Evolutionary conservation across 2,329 filamentous ascomycete species (phyloP).

Genomic region (Graphilbum ipis-grandicollis): DNA sequence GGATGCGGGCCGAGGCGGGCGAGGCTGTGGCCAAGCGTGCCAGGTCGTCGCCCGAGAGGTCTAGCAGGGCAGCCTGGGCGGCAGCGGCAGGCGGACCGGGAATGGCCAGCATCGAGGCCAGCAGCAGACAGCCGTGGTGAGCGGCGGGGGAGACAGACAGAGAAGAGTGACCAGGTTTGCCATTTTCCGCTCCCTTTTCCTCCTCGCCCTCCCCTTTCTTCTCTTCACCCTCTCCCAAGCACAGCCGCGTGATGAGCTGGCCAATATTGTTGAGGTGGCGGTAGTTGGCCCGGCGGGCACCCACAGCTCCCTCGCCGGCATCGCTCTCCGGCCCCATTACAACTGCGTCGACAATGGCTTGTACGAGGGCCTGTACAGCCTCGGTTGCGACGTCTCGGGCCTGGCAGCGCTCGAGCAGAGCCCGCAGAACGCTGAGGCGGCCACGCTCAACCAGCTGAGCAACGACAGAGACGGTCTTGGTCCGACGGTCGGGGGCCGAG

Average conservation of each 20-base stretch:
- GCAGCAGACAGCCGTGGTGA: constrained; percentile 64
- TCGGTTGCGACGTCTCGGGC: constrained; percentile 35
- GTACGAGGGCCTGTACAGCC: constrained; percentile 30
- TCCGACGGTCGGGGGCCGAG: constrained; percentile 17
- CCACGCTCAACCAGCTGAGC: constrained; percentile 55
- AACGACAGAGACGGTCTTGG: constrained; percentile 48
- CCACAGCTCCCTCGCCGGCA: not conserved
- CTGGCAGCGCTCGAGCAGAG: constrained; percentile 66
- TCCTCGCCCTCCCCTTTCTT: constrained; percentile 9
- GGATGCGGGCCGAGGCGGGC: constrained; percentile 28
- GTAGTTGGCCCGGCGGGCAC: too few species aligned
- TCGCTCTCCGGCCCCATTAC: too few species aligned
- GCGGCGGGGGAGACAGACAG: constrained; percentile 28
- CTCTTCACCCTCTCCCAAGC: constrained; percentile 14
- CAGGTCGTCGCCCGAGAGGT: constrained; percentile 36
- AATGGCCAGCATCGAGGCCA: constrained; percentile 61
- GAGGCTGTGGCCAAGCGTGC: constrained; percentile 46
- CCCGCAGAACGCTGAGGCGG: constrained; percentile 63
- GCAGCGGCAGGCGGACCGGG: constrained; percentile 51
- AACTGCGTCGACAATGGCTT: constrained; percentile 22
- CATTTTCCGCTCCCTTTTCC: constrained; percentile 4
- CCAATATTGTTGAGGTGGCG: constrained; percentile 19
- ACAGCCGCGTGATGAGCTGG: constrained; percentile 30
- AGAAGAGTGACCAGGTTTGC: constrained; percentile 13
- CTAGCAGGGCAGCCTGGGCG: constrained; percentile 54